Percentiles rank a stretch among this genome's conserved stretches.
Evolutionary conservation across 768 basidiomycete genomes (phyloP).

Genomic region (Psilocybe cubensis): DNA sequence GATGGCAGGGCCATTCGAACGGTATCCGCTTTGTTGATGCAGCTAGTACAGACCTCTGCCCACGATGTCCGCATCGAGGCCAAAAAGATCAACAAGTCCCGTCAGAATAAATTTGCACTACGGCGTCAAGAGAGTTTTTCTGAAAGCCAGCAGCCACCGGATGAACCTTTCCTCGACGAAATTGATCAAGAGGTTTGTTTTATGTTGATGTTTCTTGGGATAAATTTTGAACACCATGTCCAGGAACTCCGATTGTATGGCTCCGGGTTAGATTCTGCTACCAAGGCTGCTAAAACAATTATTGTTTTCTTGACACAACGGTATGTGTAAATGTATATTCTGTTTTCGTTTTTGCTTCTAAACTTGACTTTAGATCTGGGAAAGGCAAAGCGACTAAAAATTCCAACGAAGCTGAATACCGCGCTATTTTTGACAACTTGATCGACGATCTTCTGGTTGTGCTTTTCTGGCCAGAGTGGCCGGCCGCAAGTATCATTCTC

Average conservation of each 20-base stretch:
- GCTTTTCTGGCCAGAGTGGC: constrained; percentile 97
- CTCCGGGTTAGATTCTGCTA: constrained; percentile 78
- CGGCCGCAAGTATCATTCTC: constrained; percentile 83
- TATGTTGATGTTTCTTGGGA: background rate
- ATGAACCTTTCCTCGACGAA: constrained; percentile 66
- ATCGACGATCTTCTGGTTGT: constrained; percentile 87
- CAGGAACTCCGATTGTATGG: constrained; percentile 76
- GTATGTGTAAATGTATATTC: constrained; percentile 31
- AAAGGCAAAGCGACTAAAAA: constrained; percentile 89
- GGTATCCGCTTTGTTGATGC: constrained; percentile 89
- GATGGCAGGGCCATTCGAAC: constrained; percentile 93
- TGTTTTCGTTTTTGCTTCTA: background rate
- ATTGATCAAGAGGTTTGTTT: constrained; percentile 61
- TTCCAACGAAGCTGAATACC: constrained; percentile 93
- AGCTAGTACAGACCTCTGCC: constrained; percentile 95
- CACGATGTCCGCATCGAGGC: constrained; percentile 83
- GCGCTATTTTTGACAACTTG: constrained; percentile 89
- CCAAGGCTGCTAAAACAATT: constrained; percentile 84
- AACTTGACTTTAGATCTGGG: constrained; percentile 58
- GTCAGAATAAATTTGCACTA: constrained; percentile 63
- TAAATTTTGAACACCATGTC: background rate
- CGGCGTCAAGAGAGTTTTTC: constrained; percentile 64
- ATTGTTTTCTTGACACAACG: constrained; percentile 75
- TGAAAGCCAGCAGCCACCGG: constrained; percentile 39
- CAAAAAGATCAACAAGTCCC: constrained; percentile 59